Percentiles rank a stretch among this genome's conserved stretches.
phyloP scores from a whole-genome alignment of 2,329 filamentous ascomycete genomes.

The Colletotrichum sp. region DNA sequence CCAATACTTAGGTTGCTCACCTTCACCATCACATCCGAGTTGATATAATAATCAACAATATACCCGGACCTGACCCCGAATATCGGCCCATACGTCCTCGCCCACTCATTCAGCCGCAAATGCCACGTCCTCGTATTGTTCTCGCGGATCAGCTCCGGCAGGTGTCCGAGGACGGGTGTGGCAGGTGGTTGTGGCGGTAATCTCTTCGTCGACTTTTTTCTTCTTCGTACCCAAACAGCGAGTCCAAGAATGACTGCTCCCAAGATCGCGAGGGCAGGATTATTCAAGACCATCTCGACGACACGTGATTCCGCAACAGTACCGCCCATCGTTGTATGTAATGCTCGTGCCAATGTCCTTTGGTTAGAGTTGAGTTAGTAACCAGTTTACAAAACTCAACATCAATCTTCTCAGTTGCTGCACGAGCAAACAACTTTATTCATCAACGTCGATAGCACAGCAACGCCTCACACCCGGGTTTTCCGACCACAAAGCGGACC shows the following conservation, averaged over 20 bases:
- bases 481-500: background rate
- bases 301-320: background rate
- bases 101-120: background rate
- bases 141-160: background rate
- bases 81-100: background rate
- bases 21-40: background rate
- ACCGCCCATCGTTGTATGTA: background rate
- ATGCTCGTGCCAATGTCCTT: background rate
- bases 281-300: rapidly evolving
- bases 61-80: background rate
- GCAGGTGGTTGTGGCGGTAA: background rate
- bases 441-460: background rate
- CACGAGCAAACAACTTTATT: background rate
- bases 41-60: slow-evolving; percentile 3
- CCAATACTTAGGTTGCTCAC: background rate
- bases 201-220: background rate
- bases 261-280: background rate
- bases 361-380: background rate
- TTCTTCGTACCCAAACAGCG: background rate
- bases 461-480: background rate
- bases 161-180: background rate
- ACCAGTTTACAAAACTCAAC: rapidly evolving
- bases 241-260: background rate
- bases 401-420: rapidly evolving
- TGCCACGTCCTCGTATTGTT: background rate